Evolutionary conservation across 2,329 filamentous ascomycete species (phyloP).

Genomic region (Penicillium sp.): DNA sequence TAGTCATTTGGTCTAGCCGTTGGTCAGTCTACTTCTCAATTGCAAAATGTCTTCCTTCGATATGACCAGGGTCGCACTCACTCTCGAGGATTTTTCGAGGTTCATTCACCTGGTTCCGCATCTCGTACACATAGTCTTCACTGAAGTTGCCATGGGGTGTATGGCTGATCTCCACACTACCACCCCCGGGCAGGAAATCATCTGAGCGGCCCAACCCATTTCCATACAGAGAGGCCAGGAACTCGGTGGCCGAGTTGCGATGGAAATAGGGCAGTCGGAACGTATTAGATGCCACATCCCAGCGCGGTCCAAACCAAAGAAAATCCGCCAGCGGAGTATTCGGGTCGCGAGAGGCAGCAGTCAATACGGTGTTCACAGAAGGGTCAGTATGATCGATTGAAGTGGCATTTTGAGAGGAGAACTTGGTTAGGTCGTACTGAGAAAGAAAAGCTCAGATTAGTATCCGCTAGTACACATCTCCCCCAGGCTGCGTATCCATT

Average conservation of each 20-base stretch:
- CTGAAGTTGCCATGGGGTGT: constrained; percentile 42
- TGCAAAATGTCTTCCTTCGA: background rate
- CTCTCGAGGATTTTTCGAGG: constrained; percentile 49
- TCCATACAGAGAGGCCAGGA: constrained; percentile 29
- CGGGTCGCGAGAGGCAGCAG: constrained; percentile 57
- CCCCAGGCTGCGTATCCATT: background rate
- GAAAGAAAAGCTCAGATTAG: background rate
- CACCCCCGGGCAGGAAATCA: constrained; percentile 33
- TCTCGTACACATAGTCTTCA: constrained; percentile 51
- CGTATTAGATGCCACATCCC: constrained; percentile 70
- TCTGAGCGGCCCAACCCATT: constrained; percentile 32
- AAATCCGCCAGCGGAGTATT: constrained; percentile 67
- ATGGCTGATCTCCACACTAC: constrained; percentile 32
- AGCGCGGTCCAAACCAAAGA: constrained; percentile 73
- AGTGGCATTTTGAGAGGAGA: constrained; percentile 60
- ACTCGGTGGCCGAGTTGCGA: constrained; percentile 68
- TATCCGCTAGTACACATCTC: too few relatives aligned
- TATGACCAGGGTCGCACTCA: constrained; percentile 14
- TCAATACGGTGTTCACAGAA: constrained; percentile 66
- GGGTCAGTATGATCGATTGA: constrained; percentile 70
- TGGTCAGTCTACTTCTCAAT: background rate
- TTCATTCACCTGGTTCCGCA: constrained; percentile 48
- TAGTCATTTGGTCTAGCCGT: constrained; percentile 34
- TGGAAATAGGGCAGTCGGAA: constrained; percentile 76
- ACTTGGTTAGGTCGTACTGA: constrained; percentile 60